These are phyloP conservation scores for barley (Hordeum vulgare) DNA, from an alignment of 176 grass and related monocot genomes.

Conservation along the genomic window MorexV3_pseudomolecules_assembly NC_058520.1:39862686-39863185, in stretches of 20 bases:
- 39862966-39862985: conserved; percentile 50
- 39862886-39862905: neutral
- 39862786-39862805: neutral
- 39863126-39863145: conserved; percentile 27
- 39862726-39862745: neutral
- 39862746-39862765: neutral
- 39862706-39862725: neutral
- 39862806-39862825: neutral
- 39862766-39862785: neutral
- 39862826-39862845: neutral
- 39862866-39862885: neutral
- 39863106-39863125: conserved; percentile 39
- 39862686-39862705: neutral
- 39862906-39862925: conserved; percentile 46
- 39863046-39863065: conserved; percentile 9
- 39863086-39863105: conserved; percentile 41
- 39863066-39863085: conserved; percentile 44
- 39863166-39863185: conserved; percentile 59
- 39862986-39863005: conserved; percentile 33
- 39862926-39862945: conserved; percentile 49
- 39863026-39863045: conserved; percentile 51
- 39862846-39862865: neutral
- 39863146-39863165: conserved; percentile 51
- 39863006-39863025: conserved; percentile 46
- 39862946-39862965: conserved; percentile 68